Evolutionary conservation across 306 rosid species (phyloP), one percentile per base, ranked within the genome.

Genomic region (Prosopis cineraria): DNA sequence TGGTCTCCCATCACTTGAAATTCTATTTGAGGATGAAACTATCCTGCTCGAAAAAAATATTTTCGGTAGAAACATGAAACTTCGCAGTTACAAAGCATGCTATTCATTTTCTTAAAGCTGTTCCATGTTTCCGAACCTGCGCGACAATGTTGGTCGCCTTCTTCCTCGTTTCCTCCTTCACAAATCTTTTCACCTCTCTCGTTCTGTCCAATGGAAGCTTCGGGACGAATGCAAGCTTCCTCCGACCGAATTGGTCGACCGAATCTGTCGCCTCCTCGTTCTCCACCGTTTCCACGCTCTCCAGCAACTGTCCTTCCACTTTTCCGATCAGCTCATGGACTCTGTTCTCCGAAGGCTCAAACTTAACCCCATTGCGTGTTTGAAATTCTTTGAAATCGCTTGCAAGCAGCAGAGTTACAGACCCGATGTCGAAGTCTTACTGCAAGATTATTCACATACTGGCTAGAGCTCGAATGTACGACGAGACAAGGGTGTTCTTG

Each of bases 231-330:
- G 52, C 82, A 85, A 81, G 72, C 88, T 85, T 17, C 79, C 74
- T 6, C 75, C 65, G 19, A 79, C 93, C 52, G 83, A 85, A 17
- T 34, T 90, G 48, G 52, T 83, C 41, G 83, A 87, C 39, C 91
- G 90, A 33, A 90, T 93, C 79, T n/a, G 91, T 76, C 92, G 89
- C 60, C 90, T 93, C 76, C 85, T 91, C 62, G 77, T 93, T 69
- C 96, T 86, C 77, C 77, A 72, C 50, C 92, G 98, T 6, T 73
- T 73, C 71, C 74, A 89, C 44, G 88, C 91, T 53, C 83, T 91
- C 52, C 13, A 16, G 74, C 76, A 74, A 13, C 87, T 90, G 75
- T 75, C 86, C 40, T 88, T 90, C 71, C 74, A 63, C 4, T 86
- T 84, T 84, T 87, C 97, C 59, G 93, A 93, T 66, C 65, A 77